Conservation (phyloP, 1,139 yeast species). For the Ogataea hybrid region DNA sequence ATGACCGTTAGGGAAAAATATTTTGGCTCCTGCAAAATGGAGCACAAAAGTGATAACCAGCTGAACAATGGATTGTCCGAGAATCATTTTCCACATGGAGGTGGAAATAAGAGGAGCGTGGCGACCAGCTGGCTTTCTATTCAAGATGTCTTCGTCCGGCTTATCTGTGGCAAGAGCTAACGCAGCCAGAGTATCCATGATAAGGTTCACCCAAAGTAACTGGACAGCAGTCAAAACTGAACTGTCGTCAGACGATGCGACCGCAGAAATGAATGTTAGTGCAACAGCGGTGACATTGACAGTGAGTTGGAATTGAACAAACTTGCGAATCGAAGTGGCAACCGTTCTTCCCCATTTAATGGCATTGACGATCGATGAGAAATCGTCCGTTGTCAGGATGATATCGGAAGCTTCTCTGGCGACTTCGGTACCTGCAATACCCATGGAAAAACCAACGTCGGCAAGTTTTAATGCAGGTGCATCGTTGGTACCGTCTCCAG, state of each 20-base stretch:
- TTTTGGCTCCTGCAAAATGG: constrained; percentile 69
- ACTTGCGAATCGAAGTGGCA: constrained; percentile 88
- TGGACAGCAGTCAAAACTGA: constrained; percentile 97
- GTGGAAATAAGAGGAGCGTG: constrained; percentile 76
- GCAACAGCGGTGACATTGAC: constrained; percentile 95
- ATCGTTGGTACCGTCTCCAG: constrained; percentile 98
- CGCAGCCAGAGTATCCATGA: constrained; percentile 98
- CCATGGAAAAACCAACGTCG: constrained; percentile 94
- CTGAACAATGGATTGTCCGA: constrained; percentile 83
- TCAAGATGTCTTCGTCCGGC: constrained; percentile 78
- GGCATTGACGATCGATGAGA: constrained; percentile 94
- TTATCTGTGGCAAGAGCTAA: constrained; percentile 97
- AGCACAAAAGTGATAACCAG: constrained; percentile 72
- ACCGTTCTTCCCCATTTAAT: constrained; percentile 99
- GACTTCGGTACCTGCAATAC: constrained; percentile 90
- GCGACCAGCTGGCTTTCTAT: constrained; percentile 84
- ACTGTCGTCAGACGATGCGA: constrained; percentile 70
- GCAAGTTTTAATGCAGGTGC: constrained; percentile 94
- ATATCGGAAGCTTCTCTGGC: constrained; percentile 96
- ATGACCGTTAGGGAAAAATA: constrained; percentile 49
- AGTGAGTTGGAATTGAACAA: constrained; percentile 93
- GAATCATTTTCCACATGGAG: constrained; percentile 98
- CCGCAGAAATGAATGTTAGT: constrained; percentile 91
- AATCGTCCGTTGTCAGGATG: constrained; percentile 92
- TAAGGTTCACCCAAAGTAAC: constrained; percentile 93